Evolutionary conservation across 805 yeast species (phyloP), one percentile per base, ranked within the genome.

Genomic region (Ogataea ganodermae): DNA sequence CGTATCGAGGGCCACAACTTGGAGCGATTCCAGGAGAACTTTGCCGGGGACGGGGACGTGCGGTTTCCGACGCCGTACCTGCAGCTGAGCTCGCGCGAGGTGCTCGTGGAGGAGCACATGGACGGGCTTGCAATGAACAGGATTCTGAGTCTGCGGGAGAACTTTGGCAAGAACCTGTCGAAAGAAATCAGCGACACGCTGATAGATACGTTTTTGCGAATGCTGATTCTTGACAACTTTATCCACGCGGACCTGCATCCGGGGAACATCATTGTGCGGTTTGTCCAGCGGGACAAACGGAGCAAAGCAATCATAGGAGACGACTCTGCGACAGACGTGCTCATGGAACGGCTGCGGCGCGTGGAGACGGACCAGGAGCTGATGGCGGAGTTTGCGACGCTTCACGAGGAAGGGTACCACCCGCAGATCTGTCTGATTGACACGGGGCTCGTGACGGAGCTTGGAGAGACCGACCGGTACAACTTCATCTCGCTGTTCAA

Each of bases 191-290:
- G 90, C 60, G 90, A 87, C 59, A 85, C 86, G 52, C 87, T 96
- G 7, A 79, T 94, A 20, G 96, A 94, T 63, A 87, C 97, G 3
- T 94, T 94, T 58, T 72, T 94, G 53, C 86, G 90, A 59, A 94
- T 94, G 99, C 73, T 94, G 52, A 85, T 94, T 43, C 68, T 92
- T 45, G 96, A 94, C 69, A 91, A 94, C 65, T 94, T 94, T 66
- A 89, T 91, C 36, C 99, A 94, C 65, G 92, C 98, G 0, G 99
- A 94, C 69, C 73, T 94, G 49, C 99, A 94, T 57, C 97, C 99
- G 0, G 99, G 99, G 3, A 94, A 94, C 65, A 88, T 94, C 61
- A 80, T 90, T 75, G 33, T 63, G 10, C 48, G 65, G 35, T 79
- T 76, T 49, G 27, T 69, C 17, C 80, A 80, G 49, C 66, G 65